A percentile compares a stretch with the other conserved stretches of the same genome.
phyloP scores from a whole-genome alignment of 116 monocot species.

The Dioscorea cayenensis region DNA sequence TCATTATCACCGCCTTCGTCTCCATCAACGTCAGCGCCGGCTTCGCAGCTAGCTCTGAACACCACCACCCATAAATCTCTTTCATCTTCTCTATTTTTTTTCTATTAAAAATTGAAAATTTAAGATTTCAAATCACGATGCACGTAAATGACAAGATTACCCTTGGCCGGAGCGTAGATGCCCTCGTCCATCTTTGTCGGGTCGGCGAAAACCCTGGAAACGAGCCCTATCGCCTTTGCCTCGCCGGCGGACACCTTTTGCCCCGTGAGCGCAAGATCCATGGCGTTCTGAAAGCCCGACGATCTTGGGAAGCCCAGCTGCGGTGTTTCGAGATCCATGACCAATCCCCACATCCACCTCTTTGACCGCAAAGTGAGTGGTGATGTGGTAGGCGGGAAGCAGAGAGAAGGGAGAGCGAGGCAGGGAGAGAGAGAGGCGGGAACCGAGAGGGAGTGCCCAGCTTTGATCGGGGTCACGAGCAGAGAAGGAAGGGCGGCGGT shows the following conservation, averaged over 20 bases:
- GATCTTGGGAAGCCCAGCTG: slow-evolving; percentile 76
- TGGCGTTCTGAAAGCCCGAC: slow-evolving; percentile 71
- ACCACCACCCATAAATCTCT: background rate
- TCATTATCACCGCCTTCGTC: slow-evolving; percentile 75
- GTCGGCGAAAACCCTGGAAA: slow-evolving; percentile 44
- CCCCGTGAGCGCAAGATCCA: slow-evolving; percentile 77
- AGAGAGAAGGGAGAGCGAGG: no score
- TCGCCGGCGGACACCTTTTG: slow-evolving; percentile 46
- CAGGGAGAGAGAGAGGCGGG: no score
- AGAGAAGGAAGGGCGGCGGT: no score
- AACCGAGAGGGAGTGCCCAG: no score
- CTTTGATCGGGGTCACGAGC: no score
- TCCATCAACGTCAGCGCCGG: slow-evolving; percentile 69
- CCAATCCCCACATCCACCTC: slow-evolving; percentile 80
- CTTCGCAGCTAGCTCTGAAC: slow-evolving; percentile 59
- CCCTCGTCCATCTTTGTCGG: slow-evolving; percentile 36
- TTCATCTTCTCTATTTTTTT: background rate
- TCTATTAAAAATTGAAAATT: background rate
- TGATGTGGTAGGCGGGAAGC: no score
- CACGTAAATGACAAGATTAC: no score
- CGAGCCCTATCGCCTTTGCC: slow-evolving; percentile 80
- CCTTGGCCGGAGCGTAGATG: slow-evolving; percentile 47
- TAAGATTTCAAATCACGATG: background rate
- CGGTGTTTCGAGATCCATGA: slow-evolving; percentile 78
- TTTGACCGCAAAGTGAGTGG: no score